phyloP scores from a whole-genome alignment of 108 stramenopile genomes.

The Skeletonema menzelii region DNA sequence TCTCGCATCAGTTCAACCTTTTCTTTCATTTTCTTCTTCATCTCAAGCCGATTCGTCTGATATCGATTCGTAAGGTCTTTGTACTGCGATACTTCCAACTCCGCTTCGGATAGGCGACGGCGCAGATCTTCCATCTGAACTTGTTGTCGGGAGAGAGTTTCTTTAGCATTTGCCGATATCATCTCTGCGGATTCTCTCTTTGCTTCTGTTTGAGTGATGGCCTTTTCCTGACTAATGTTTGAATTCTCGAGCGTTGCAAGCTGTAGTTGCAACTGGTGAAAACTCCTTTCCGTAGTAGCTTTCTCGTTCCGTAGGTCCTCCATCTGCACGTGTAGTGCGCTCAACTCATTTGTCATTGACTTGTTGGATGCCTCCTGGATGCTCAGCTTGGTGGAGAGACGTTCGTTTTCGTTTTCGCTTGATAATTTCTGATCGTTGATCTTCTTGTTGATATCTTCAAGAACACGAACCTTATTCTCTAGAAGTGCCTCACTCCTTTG shows the following conservation, averaged over 20 bases:
- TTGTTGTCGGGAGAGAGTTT: constrained; percentile 39
- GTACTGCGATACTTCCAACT: constrained; percentile 29
- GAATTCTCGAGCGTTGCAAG: constrained; percentile 40
- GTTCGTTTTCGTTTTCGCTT: constrained; percentile 38
- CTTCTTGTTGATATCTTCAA: constrained; percentile 40
- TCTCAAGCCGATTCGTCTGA: constrained; percentile 41
- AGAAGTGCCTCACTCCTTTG: constrained; percentile 17
- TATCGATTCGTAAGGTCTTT: constrained; percentile 48
- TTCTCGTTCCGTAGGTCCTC: constrained; percentile 31
- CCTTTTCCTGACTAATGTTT: constrained; percentile 26
- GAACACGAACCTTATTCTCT: constrained; percentile 32
- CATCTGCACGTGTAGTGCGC: constrained; percentile 21
- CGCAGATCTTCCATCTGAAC: constrained; percentile 40
- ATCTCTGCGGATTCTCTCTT: constrained; percentile 35
- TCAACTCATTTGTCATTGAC: constrained; percentile 36
- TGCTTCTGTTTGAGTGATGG: constrained; percentile 32
- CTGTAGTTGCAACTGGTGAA: constrained; percentile 40
- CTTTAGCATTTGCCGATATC: constrained; percentile 36
- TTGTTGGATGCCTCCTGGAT: constrained; percentile 41
- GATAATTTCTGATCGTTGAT: constrained; percentile 22
- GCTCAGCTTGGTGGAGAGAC: constrained; percentile 23
- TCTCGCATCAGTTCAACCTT: constrained; percentile 38
- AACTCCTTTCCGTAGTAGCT: constrained; percentile 30
- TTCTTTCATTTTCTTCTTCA: constrained; percentile 50
- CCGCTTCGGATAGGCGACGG: constrained; percentile 29